Percentiles rank a stretch among this genome's conserved stretches.
Evolutionary conservation across 805 yeast species (phyloP).

Genomic region (Wickerhamomyces xylosicus): DNA sequence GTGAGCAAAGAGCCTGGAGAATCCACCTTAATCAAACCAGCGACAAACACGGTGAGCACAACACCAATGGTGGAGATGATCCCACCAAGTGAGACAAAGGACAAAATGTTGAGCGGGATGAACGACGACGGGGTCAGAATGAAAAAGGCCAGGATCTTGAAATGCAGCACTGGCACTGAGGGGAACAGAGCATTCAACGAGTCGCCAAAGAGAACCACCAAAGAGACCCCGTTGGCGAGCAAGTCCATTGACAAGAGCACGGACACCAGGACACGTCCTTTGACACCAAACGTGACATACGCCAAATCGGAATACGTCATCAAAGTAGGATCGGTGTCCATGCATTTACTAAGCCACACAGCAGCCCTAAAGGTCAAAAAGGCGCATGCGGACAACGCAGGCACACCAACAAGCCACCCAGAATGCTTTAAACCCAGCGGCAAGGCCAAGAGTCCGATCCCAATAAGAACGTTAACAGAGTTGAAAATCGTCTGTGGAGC

Average conservation of each 20-base stretch:
- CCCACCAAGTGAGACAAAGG: conserved; percentile 61
- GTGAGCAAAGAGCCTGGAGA: conserved; percentile 68
- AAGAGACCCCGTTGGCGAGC: conserved; percentile 71
- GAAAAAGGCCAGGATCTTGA: conserved; percentile 59
- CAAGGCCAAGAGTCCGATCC: conserved; percentile 64
- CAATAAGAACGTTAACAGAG: conserved; percentile 66
- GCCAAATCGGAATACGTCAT: conserved; percentile 88
- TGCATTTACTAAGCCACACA: conserved; percentile 55
- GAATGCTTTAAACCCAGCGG: conserved; percentile 61
- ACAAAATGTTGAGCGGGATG: conserved; percentile 63
- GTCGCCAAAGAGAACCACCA: conserved; percentile 78
- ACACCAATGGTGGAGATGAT: conserved; percentile 61
- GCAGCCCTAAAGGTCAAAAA: conserved; percentile 70
- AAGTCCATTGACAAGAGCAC: conserved; percentile 67
- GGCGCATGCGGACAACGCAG: conserved; percentile 52
- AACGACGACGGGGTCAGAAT: conserved; percentile 76
- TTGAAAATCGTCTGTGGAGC: conserved; percentile 71
- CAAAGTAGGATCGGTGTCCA: conserved; percentile 71
- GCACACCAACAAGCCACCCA: conserved; percentile 66
- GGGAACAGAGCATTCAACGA: conserved; percentile 66
- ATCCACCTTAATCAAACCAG: conserved; percentile 51
- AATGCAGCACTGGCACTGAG: conserved; percentile 35
- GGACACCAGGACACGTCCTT: conserved; percentile 67
- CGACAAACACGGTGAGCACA: conserved; percentile 42
- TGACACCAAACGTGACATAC: conserved; percentile 71